A percentile compares a stretch with the other conserved stretches of the same genome.
Evolutionary conservation across 257 asterid genomes (phyloP).

Genomic region (Pogostemon cablin): DNA sequence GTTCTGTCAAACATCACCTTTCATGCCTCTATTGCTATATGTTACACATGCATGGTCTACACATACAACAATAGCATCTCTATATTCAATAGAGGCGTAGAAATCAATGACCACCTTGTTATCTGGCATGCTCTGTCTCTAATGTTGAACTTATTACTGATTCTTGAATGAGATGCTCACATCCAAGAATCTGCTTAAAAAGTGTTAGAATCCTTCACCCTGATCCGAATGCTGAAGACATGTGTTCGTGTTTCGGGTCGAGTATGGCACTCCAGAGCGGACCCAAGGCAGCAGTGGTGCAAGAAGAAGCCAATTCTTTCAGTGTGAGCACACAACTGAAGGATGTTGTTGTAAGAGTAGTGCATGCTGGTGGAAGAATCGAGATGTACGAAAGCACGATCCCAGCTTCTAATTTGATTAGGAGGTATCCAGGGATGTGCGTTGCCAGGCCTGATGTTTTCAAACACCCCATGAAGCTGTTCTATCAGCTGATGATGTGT

Average conservation of each 20-base stretch:
- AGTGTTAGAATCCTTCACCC: not conserved
- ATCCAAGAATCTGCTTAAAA: not conserved
- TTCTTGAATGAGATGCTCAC: not conserved
- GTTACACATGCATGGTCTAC: no score
- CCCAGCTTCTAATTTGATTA: constrained; percentile 45
- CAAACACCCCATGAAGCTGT: constrained; percentile 49
- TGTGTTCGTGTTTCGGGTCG: constrained; percentile 39
- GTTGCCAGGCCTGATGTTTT: constrained; percentile 58
- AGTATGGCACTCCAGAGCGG: not conserved
- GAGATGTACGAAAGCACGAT: constrained; percentile 51
- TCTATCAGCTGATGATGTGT: constrained; percentile 43
- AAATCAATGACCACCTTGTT: not conserved
- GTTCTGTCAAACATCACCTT: no score
- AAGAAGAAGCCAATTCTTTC: not conserved
- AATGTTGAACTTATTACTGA: not conserved
- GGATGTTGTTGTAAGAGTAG: constrained; percentile 32
- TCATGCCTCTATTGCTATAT: no score
- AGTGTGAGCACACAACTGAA: constrained; percentile 31
- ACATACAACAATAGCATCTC: no score
- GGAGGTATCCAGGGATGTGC: constrained; percentile 62
- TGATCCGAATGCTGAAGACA: not conserved
- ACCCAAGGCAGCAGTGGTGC: not conserved
- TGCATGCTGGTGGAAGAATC: constrained; percentile 63
- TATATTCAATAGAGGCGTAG: not conserved
- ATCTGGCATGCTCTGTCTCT: not conserved